phyloP scores from a whole-genome alignment of 2,329 filamentous ascomycete genomes.

The Colletotrichum tanaceti region DNA sequence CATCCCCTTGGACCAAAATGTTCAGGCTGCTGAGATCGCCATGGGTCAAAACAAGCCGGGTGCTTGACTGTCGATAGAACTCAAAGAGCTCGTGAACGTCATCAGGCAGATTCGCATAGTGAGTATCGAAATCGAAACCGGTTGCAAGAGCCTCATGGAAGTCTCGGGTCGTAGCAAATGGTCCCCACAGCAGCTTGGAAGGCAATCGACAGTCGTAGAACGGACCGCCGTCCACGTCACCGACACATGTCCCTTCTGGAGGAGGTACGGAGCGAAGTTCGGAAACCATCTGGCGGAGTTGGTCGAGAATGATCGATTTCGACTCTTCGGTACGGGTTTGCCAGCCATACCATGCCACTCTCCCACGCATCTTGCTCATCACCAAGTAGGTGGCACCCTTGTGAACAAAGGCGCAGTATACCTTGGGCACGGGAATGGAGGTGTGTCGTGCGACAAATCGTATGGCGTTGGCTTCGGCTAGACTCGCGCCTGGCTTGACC shows the following conservation, averaged over 20 bases:
- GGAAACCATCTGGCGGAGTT: conserved; percentile 41
- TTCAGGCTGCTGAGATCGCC: too few species aligned
- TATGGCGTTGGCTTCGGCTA: conserved; percentile 54
- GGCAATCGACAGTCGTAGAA: conserved; percentile 45
- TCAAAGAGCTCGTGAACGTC: too few species aligned
- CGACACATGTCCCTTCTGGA: conserved; percentile 29
- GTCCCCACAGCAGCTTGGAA: conserved; percentile 42
- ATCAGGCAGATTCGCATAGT: too few species aligned
- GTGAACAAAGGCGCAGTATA: conserved; percentile 55
- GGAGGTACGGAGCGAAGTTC: conserved; percentile 40
- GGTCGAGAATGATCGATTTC: conserved; percentile 41
- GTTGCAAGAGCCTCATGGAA: too few species aligned
- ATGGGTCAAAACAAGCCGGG: too few species aligned
- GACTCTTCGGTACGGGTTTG: conserved; percentile 39
- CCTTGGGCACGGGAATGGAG: conserved; percentile 56
- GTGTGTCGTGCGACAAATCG: conserved; percentile 51
- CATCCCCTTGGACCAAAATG: too few species aligned
- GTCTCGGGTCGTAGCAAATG: conserved; percentile 40
- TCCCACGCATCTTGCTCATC: conserved; percentile 53
- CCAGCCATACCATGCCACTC: conserved; percentile 38
- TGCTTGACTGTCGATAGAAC: too few species aligned
- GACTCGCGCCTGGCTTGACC: conserved; percentile 45
- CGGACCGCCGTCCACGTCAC: conserved; percentile 42
- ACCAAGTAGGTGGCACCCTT: conserved; percentile 54
- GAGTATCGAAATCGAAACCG: too few species aligned